A percentile compares a stretch with the other conserved stretches of the same genome.
Conservation (phyloP, 2,329 filamentous ascomycete species). For the Penicillium janthinellum region DNA sequence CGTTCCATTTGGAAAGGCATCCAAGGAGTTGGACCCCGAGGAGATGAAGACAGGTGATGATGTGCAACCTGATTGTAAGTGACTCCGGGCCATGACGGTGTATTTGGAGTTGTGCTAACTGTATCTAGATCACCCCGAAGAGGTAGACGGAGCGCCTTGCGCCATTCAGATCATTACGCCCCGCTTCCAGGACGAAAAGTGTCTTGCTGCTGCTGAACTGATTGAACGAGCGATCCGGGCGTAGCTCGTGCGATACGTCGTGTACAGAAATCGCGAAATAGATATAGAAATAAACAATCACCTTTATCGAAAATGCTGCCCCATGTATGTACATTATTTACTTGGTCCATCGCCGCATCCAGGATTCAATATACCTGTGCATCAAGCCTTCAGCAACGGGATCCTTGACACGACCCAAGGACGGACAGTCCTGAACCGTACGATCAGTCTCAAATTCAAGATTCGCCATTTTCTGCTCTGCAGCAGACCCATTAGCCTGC, state of each 20-base stretch:
- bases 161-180: constrained; percentile 52
- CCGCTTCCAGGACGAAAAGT: constrained; percentile 53
- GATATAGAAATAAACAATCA: not conserved
- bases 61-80: constrained; percentile 32
- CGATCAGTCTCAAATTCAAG: constrained; percentile 19
- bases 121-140: constrained; percentile 43
- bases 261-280: not conserved
- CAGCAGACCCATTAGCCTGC: not conserved
- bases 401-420: constrained; percentile 16
- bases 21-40: constrained; percentile 44
- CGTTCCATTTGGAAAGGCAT: constrained; percentile 49
- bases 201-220: constrained; percentile 34
- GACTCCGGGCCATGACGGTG: not conserved
- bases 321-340: not conserved
- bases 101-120: not conserved
- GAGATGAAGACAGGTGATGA: constrained; percentile 33
- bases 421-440: constrained; percentile 21
- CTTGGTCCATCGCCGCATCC: constrained; percentile 22
- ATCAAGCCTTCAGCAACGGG: constrained; percentile 20
- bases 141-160: constrained; percentile 48
- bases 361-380: constrained; percentile 21
- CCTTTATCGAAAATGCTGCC: not conserved
- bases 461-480: not conserved
- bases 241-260: not conserved
- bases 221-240: constrained; percentile 31